Evolutionary conservation across 2,329 filamentous ascomycete genomes (phyloP), one percentile per base, ranked within the genome.

Genomic region (Sporothrix brunneoviolacea): DNA sequence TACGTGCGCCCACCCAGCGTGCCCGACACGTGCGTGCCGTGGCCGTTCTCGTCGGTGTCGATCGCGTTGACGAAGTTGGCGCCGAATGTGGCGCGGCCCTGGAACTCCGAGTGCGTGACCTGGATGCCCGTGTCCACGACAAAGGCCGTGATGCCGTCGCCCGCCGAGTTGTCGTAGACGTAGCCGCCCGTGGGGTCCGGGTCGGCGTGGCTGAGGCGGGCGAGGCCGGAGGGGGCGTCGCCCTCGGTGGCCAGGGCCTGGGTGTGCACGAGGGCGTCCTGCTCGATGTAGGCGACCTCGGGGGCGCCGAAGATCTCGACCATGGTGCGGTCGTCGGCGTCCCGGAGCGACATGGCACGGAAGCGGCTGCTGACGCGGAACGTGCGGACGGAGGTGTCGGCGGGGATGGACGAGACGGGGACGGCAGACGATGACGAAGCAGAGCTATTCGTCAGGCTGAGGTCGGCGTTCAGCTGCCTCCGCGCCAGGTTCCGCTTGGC

Each of bases 51-150:
- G 48, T 83, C 79, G 4, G 70, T 70, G 59, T 80, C 69, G 35
- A 65, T 61, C 46, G 60, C 57, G 64, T 75, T 68, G 44, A 78
- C 65, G 51, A 76, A 75, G 65, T 80, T 80, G 59, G 69, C 73
- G 16, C 65, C 77, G 52, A 74, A 72, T 9, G 62, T 69, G 16
- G 79, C 80, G 51, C 79, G 75, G 43, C 74, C 76, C 62, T 74
- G 68, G 56, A 77, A 82, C 61, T 81, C 74, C 38, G 62, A 59
- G 64, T 86, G 83, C 6, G 70, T 69, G 33, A 68, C 66, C 49
- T 68, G 67, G 61, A 86, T 78, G 57, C 83, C 83, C 6, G 82
- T 84, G 64, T 86, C 83, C 36, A 86, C 75, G 21, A 86, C 67
- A 62, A 80, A 86, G 24, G 73, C 75, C 19, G 76, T 82, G 57